A percentile compares a stretch with the other conserved stretches of the same genome.
These are phyloP conservation scores for Groenewaldozyma sp. DNA, from an alignment of 1,139 yeast species.

Conservation along the genomic window DNA sequence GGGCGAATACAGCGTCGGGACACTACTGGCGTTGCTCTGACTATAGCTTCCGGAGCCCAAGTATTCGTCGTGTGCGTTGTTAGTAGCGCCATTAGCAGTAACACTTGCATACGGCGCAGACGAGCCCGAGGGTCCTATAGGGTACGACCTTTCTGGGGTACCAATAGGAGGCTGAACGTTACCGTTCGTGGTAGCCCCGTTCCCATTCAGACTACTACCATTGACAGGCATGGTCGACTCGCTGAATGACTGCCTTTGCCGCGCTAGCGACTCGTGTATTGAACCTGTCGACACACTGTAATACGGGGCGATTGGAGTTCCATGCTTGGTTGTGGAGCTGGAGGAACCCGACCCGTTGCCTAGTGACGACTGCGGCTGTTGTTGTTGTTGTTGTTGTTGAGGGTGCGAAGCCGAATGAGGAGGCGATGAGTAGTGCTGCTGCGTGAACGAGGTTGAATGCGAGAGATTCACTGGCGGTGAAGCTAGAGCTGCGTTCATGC, in stretches of 20 bases:
- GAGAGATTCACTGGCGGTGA: too few species aligned
- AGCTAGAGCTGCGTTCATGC: too few species aligned
- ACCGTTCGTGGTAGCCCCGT: conserved; percentile 7
- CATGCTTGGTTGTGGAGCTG: neutral
- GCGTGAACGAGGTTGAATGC: too few species aligned
- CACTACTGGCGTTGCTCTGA: neutral
- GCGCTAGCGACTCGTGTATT: neutral
- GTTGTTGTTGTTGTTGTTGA: neutral
- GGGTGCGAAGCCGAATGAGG: neutral
- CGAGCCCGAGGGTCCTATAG: too few species aligned
- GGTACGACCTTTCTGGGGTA: conserved; percentile 11
- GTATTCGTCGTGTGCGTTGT: conserved; percentile 4
- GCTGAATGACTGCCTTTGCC: conserved; percentile 2
- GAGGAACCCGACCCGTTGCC: neutral
- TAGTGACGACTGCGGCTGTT: neutral
- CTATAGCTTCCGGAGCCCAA: neutral
- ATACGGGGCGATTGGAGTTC: neutral
- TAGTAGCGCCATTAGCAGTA: too few species aligned
- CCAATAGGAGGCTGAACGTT: conserved; percentile 12
- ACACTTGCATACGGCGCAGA: too few species aligned
- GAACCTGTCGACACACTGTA: neutral
- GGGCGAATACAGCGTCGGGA: neutral
- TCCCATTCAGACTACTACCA: neutral
- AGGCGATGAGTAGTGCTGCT: neutral
- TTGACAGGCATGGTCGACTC: conserved; percentile 2